A percentile compares a stretch with the other conserved stretches of the same genome.
These are phyloP conservation scores for Coniosporium apollinis DNA, from an alignment of 495 filamentous ascomycete genomes.

Conservation along the genomic window DNA sequence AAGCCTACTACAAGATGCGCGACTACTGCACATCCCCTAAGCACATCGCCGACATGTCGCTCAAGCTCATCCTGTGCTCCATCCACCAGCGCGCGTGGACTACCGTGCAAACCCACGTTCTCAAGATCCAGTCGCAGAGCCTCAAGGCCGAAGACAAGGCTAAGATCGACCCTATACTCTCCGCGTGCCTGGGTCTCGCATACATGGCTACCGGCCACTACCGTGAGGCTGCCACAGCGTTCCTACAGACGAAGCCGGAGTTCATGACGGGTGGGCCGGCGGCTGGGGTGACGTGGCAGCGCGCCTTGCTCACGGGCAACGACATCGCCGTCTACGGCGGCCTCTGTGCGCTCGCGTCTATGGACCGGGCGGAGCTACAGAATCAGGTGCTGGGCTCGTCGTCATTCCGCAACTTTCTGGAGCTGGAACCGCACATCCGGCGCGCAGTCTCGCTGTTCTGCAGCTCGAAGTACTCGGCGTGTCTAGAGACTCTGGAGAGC, in stretches of 20 bases:
- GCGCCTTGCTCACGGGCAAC: conserved; percentile 61
- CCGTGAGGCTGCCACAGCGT: conserved; percentile 52
- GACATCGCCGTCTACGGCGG: conserved; percentile 88
- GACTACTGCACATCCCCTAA: conserved; percentile 54
- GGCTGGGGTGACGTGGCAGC: conserved; percentile 17
- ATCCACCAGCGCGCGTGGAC: conserved; percentile 55
- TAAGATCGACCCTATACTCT: conserved; percentile 26
- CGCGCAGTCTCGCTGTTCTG: conserved; percentile 79
- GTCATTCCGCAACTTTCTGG: conserved; percentile 71
- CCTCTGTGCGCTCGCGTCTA: conserved; percentile 75
- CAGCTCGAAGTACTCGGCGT: conserved; percentile 69
- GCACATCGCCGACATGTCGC: conserved; percentile 54
- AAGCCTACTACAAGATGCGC: conserved; percentile 57
- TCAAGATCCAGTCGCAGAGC: conserved; percentile 41
- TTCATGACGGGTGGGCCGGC: conserved; percentile 31
- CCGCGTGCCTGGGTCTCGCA: conserved; percentile 51
- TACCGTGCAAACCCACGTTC: conserved; percentile 45
- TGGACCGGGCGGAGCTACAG: conserved; percentile 65
- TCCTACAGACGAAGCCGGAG: conserved; percentile 38
- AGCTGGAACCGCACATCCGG: conserved; percentile 86
- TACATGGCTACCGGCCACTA: conserved; percentile 49
- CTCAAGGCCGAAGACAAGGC: conserved; percentile 36
- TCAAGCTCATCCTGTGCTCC: conserved; percentile 48
- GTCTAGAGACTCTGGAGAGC: conserved; percentile 62
- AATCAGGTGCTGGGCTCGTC: conserved; percentile 57